Evolutionary conservation across 176 grass and related monocot species (phyloP).

Genomic region (Pharus latifolius): DNA sequence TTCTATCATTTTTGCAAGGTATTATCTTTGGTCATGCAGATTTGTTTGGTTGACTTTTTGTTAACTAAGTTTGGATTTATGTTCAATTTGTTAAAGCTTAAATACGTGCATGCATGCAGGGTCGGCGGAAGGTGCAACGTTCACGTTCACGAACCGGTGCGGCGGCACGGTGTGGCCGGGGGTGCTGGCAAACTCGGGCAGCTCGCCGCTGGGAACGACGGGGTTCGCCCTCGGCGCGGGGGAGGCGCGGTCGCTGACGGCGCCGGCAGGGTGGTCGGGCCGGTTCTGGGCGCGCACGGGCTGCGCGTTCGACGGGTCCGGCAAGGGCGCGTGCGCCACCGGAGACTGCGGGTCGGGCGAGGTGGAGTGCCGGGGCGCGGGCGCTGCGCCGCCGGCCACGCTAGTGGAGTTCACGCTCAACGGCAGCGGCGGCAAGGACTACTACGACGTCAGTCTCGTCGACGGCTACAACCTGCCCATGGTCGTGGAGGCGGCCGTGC

Average conservation of each 20-base stretch:
- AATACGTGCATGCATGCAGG: slow-evolving; percentile 10
- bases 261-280: slow-evolving; percentile 67
- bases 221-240: slow-evolving; percentile 68
- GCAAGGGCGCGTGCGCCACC: slow-evolving; percentile 55
- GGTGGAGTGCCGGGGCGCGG: slow-evolving; percentile 61
- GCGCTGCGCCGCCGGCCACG: slow-evolving; percentile 63
- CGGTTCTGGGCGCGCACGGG: slow-evolving; percentile 93
- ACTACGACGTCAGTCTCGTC: slow-evolving; percentile 94
- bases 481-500: slow-evolving; percentile 40
- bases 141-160: slow-evolving; percentile 91
- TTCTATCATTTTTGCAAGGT: slow-evolving; percentile 24
- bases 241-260: slow-evolving; percentile 35
- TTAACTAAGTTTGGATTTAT: background rate
- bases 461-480: slow-evolving; percentile 94
- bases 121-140: slow-evolving; percentile 29
- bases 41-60: background rate
- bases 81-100: background rate
- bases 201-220: slow-evolving; percentile 45
- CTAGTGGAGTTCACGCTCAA: slow-evolving; percentile 72
- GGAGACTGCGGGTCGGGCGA: slow-evolving; percentile 73
- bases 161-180: slow-evolving; percentile 86
- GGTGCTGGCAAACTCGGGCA: slow-evolving; percentile 76
- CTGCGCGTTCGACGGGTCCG: slow-evolving; percentile 54
- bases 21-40: background rate
- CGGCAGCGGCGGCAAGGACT: slow-evolving; percentile 56